phyloP scores from a whole-genome alignment of 2,329 filamentous ascomycete genomes.

The Juglanconis oblonga region DNA sequence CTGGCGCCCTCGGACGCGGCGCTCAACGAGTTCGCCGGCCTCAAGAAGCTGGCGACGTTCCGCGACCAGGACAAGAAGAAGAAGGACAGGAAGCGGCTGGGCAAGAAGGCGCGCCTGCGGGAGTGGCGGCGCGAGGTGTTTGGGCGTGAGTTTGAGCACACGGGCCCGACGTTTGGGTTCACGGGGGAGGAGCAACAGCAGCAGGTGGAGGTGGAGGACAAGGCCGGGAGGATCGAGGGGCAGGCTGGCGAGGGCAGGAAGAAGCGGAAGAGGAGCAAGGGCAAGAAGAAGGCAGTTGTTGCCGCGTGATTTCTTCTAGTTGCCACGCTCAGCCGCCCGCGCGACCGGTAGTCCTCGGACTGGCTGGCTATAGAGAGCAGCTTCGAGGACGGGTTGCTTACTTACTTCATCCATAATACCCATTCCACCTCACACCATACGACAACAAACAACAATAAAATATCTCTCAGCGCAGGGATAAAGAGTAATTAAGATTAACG shows the following conservation, averaged over 20 bases:
- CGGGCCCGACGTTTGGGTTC: conserved; percentile 58
- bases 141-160: conserved; percentile 54
- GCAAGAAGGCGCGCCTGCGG: conserved; percentile 87
- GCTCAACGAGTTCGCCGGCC: conserved; percentile 84
- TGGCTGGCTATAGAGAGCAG: background rate
- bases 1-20: conserved; percentile 79
- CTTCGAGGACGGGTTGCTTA: too few species aligned
- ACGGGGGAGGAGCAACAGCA: conserved; percentile 45
- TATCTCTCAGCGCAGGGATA: too few species aligned
- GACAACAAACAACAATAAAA: too few species aligned
- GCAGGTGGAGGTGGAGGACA: conserved; percentile 25
- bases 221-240: conserved; percentile 25
- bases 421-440: too few species aligned
- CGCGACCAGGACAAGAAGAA: conserved; percentile 85
- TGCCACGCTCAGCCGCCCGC: background rate
- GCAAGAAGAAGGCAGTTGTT: conserved; percentile 33
- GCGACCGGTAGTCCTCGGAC: background rate
- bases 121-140: conserved; percentile 75
- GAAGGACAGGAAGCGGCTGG: conserved; percentile 81
- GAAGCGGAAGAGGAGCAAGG: conserved; percentile 32
- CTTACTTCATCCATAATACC: too few species aligned
- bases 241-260: conserved; percentile 33
- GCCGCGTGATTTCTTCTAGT: background rate
- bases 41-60: conserved; percentile 94
- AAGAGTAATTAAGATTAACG: too few species aligned